Evolutionary conservation across 306 rosid genomes (phyloP), one percentile per base, ranked within the genome.

Genomic region (Acacia melanoxylon): DNA sequence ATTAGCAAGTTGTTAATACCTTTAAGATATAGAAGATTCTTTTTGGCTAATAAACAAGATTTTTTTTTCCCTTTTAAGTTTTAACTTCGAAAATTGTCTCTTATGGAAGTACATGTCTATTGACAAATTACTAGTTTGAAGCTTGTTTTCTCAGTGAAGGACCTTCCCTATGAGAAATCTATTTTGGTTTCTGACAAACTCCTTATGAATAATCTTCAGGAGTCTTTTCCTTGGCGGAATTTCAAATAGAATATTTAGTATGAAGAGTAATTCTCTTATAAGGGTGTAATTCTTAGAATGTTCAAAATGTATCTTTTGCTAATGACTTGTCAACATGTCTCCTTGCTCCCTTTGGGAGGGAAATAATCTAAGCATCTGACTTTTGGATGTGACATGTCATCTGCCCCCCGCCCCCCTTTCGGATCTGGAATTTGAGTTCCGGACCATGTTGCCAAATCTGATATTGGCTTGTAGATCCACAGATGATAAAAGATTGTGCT

Each of bases 301-400:
- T 68, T 10, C 51, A n/a, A n/a, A 37, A n/a, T 17, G 27, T 40
- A 9, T 20, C 2, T 20, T 13, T 81, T 17, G 24, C 19, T 62
- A 31, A 35, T 81, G n/a, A 66, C 68, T 37, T 65, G 62, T 56
- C 5, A 78, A 33, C 78, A 66, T 68, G 35, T 74, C 80, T 68
- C 52, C n/a, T 68, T 29, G 37, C 77, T 24, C 68, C 29, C 0
- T 68, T 56, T 48, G 33, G 10, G 22, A 48, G 52, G 25, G 37
- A 74, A 27, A 40, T 19, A 15, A 3, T 31, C 44, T 63, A 19
- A 59, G 67, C 12, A 24, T 25, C 65, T 56, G 65, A 45, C 68
- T 11, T 2, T 79, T 19, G 29, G 17, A 42, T 58, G 40, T 62
- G 37, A 24, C 20, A 27, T 7, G 12, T 68, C 80, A 10, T 1